A percentile compares a stretch with the other conserved stretches of the same genome.
Conservation (phyloP, 805 yeast genomes). For the Myxozyma neotropica region DNA sequence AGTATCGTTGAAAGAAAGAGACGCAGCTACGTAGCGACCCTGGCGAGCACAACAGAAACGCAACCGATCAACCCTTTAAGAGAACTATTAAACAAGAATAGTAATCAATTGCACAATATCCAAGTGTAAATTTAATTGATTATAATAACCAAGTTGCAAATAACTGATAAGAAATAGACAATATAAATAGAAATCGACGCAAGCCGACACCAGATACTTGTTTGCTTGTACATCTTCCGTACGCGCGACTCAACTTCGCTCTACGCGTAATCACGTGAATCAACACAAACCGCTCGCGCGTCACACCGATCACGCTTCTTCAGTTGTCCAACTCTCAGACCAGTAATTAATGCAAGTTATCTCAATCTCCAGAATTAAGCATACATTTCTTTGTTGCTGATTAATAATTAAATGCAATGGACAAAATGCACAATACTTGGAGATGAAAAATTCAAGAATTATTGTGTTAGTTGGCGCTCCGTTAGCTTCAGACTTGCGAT, state of each 20-base stretch:
- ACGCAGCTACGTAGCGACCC: not conserved
- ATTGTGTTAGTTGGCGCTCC: slow-evolving; percentile 19
- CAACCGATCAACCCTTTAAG: too few species aligned
- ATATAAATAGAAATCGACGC: too few species aligned
- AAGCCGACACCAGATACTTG: too few species aligned
- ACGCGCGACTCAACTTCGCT: not conserved
- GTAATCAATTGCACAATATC: too few species aligned
- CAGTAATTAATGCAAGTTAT: not conserved
- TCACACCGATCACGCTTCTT: not conserved
- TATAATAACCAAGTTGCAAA: too few species aligned
- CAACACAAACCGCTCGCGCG: not conserved
- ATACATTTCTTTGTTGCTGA: too few species aligned
- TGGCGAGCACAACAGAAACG: too few species aligned
- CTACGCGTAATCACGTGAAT: slow-evolving; percentile 9
- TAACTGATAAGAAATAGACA: too few species aligned
- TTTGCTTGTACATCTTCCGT: not conserved
- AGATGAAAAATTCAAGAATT: not conserved
- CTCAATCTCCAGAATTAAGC: too few species aligned
- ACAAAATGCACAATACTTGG: not conserved
- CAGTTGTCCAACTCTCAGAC: not conserved
- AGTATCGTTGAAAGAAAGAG: not conserved
- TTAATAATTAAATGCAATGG: not conserved
- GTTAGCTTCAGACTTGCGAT: not conserved
- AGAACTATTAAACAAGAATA: too few species aligned
- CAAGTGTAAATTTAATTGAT: too few species aligned